Conservation (phyloP, 1,139 yeast species). For the Yamadazyma oceani region DNA sequence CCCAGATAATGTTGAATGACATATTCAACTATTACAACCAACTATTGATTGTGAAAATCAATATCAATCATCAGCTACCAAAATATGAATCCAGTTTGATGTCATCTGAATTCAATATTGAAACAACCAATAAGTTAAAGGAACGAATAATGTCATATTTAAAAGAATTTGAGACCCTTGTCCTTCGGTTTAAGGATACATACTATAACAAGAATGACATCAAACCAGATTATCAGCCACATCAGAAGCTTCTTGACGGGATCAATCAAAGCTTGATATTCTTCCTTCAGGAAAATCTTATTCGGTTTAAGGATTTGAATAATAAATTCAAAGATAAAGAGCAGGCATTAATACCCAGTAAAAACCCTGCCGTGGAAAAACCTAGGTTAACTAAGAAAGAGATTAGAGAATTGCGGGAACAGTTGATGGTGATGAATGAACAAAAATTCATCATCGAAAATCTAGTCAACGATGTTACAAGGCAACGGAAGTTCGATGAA, state of each 20-base stretch:
- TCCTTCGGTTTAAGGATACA: slow-evolving; percentile 25
- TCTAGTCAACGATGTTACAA: slow-evolving; percentile 61
- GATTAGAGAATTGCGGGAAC: slow-evolving; percentile 64
- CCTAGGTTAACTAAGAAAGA: slow-evolving; percentile 47
- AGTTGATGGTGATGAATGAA: slow-evolving; percentile 83
- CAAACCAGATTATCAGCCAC: slow-evolving; percentile 14
- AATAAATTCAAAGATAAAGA: slow-evolving; percentile 26
- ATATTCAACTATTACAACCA: slow-evolving; percentile 34
- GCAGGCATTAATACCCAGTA: slow-evolving; percentile 11
- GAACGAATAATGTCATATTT: slow-evolving; percentile 27
- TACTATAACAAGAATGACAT: slow-evolving; percentile 24
- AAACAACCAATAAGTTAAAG: slow-evolving; percentile 20
- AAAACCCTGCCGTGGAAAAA: slow-evolving; percentile 7
- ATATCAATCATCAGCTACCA: slow-evolving; percentile 32
- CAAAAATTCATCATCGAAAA: slow-evolving; percentile 71
- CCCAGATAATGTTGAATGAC: slow-evolving; percentile 9
- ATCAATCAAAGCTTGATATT: slow-evolving; percentile 35
- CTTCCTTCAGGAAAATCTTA: slow-evolving; percentile 36
- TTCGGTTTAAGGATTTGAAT: slow-evolving; percentile 30
- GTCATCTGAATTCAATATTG: slow-evolving; percentile 11
- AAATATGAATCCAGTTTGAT: slow-evolving; percentile 21
- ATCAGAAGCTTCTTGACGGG: slow-evolving; percentile 27
- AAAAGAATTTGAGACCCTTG: slow-evolving; percentile 36
- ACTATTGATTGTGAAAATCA: slow-evolving; percentile 33
- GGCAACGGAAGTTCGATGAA: slow-evolving; percentile 76